Conservation (phyloP, 208 protist genomes). For the Pavlovales sp. region DNA sequence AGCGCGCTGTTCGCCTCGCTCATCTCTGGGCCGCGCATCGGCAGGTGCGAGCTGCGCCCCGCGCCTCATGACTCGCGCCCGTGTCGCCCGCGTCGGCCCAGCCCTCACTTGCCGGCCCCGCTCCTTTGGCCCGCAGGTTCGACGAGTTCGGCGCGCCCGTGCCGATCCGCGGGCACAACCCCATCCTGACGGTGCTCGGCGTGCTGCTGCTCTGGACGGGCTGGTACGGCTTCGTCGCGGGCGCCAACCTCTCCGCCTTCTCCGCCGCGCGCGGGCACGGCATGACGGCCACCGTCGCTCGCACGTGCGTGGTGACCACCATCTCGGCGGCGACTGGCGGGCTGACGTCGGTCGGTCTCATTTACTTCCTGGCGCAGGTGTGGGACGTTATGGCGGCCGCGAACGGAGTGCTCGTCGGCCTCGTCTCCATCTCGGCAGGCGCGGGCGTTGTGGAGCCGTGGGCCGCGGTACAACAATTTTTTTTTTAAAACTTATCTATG, state of each 20-base stretch:
- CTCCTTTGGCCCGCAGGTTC: too few species aligned
- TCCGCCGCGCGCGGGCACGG: not conserved
- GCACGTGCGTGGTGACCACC: conserved; percentile 40
- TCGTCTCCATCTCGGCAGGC: conserved; percentile 51
- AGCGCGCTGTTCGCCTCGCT: conserved; percentile 28
- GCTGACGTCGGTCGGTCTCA: conserved; percentile 20
- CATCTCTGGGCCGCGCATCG: conserved; percentile 29
- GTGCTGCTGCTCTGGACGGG: conserved; percentile 55
- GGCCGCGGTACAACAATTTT: too few species aligned
- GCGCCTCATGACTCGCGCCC: not conserved
- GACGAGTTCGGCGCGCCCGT: not conserved
- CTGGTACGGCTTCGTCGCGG: conserved; percentile 51
- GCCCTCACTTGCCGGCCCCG: not conserved
- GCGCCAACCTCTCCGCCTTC: not conserved
- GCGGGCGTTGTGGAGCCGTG: conserved; percentile 38
- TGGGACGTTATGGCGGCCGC: not conserved
- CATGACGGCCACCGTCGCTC: not conserved
- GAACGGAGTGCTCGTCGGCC: conserved; percentile 54
- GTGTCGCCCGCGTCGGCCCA: conserved; percentile 2
- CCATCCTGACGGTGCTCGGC: conserved; percentile 28
- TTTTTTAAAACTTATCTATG: too few species aligned
- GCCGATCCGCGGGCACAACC: conserved; percentile 24
- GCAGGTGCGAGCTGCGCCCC: conserved; percentile 26
- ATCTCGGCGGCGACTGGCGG: conserved; percentile 37
- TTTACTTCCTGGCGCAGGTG: not conserved